phyloP scores from a whole-genome alignment of 805 yeast species.

The Ogataea degrootiae region DNA sequence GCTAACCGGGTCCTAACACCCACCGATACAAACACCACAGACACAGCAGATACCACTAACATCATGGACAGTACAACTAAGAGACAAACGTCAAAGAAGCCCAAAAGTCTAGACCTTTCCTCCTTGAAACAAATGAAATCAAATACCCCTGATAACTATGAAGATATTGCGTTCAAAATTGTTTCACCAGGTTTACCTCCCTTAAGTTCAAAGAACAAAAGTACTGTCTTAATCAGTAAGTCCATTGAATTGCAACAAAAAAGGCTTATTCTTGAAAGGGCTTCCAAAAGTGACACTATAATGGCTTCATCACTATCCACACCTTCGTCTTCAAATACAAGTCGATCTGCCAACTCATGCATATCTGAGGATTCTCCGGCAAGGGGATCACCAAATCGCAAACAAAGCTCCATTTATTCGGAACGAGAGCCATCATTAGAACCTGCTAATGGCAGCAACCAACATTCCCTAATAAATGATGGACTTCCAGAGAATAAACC shows the following conservation, averaged over 20 bases:
- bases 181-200: slow-evolving; percentile 24
- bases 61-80: too few species aligned
- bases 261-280: slow-evolving; percentile 14
- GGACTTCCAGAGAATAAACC: slow-evolving; percentile 2
- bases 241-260: slow-evolving; percentile 21
- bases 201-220: slow-evolving; percentile 15
- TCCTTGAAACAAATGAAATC: slow-evolving; percentile 3
- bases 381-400: neutral
- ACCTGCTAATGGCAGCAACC: neutral
- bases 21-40: neutral
- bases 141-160: neutral
- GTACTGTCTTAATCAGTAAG: slow-evolving; percentile 14
- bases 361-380: too few species aligned
- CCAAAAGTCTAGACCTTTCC: slow-evolving; percentile 8
- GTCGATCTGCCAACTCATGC: too few species aligned
- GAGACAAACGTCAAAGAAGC: neutral
- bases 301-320: neutral
- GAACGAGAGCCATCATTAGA: neutral
- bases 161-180: slow-evolving; percentile 12
- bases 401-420: neutral
- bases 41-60: neutral
- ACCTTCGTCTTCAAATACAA: neutral
- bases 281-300: neutral
- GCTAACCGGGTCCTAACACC: too few species aligned
- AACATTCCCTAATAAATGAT: neutral